phyloP scores from a whole-genome alignment of 2,329 filamentous ascomycete genomes.

The Colletotrichum simmondsii region DNA sequence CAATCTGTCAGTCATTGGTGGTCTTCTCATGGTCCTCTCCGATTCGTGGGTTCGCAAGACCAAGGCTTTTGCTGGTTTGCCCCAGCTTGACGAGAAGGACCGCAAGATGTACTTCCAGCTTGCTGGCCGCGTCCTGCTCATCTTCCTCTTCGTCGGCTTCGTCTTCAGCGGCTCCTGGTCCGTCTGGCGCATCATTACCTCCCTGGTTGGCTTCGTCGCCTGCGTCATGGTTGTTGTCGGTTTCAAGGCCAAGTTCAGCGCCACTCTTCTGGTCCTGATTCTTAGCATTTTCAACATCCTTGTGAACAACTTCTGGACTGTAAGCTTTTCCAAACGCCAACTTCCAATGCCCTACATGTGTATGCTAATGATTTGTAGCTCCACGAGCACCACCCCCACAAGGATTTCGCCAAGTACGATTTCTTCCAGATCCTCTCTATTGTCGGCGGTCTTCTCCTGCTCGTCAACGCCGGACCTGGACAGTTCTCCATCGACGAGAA shows the following conservation, averaged over 20 bases:
- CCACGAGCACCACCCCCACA: constrained; percentile 97
- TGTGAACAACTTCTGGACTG: constrained; percentile 99
- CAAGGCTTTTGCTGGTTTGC: constrained; percentile 94
- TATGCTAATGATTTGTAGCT: constrained; percentile 65
- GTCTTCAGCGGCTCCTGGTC: constrained; percentile 96
- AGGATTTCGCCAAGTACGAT: constrained; percentile 99
- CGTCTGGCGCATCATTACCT: constrained; percentile 87
- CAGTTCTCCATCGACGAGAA: constrained; percentile 99
- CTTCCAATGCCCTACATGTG: neutral
- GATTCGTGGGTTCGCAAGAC: constrained; percentile 98
- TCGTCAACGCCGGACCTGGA: constrained; percentile 98
- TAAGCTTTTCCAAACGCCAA: constrained; percentile 61
- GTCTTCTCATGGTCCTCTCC: constrained; percentile 96
- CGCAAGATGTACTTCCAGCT: constrained; percentile 99
- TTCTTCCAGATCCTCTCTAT: constrained; percentile 99
- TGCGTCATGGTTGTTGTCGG: constrained; percentile 99
- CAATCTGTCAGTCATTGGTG: constrained; percentile 97
- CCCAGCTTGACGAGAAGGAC: constrained; percentile 97
- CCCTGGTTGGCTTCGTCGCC: constrained; percentile 85
- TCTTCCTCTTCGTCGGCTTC: constrained; percentile 97
- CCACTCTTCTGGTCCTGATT: constrained; percentile 93
- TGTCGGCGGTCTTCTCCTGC: constrained; percentile 92
- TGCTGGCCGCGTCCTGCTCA: constrained; percentile 91
- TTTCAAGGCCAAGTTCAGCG: constrained; percentile 99
- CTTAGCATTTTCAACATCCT: constrained; percentile 96